phyloP scores from a whole-genome alignment of 805 yeast genomes.

The Starmerella ratchasimensis region DNA sequence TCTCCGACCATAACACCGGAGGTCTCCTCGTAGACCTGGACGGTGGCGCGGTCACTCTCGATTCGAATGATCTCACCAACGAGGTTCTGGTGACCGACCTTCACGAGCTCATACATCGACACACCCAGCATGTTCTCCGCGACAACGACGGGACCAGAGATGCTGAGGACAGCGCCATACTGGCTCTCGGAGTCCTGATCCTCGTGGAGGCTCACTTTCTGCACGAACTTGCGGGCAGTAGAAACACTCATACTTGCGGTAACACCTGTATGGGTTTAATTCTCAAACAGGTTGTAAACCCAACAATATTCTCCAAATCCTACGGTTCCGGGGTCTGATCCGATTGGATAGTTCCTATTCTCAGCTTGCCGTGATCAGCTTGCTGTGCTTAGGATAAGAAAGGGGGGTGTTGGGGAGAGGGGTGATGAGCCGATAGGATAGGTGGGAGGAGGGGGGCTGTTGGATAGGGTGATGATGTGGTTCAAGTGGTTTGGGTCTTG shows the following conservation, averaged over 20 bases:
- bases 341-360: too few relatives aligned
- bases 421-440: too few relatives aligned
- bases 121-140: conserved; percentile 99
- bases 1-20: conserved; percentile 99
- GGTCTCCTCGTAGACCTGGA: conserved; percentile 98
- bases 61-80: conserved; percentile 98
- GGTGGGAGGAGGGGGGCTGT: too few relatives aligned
- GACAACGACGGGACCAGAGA: conserved; percentile 94
- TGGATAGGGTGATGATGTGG: too few relatives aligned
- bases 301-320: too few relatives aligned
- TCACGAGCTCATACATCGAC: conserved; percentile 98
- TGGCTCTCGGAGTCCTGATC: conserved; percentile 48
- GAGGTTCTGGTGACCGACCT: conserved; percentile 90
- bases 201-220: conserved; percentile 69
- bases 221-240: conserved; percentile 88
- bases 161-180: conserved; percentile 74
- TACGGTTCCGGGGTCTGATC: too few relatives aligned
- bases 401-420: too few relatives aligned
- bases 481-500: too few relatives aligned
- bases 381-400: too few relatives aligned
- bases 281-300: too few relatives aligned
- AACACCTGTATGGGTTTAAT: too few relatives aligned
- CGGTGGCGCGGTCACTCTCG: conserved; percentile 90
- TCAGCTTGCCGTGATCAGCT: too few relatives aligned
- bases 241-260: conserved; percentile 49